These are phyloP conservation scores for Coelastrella sp. DNA, from an alignment of 139 green algal genomes.

Conservation along the genomic window DNA sequence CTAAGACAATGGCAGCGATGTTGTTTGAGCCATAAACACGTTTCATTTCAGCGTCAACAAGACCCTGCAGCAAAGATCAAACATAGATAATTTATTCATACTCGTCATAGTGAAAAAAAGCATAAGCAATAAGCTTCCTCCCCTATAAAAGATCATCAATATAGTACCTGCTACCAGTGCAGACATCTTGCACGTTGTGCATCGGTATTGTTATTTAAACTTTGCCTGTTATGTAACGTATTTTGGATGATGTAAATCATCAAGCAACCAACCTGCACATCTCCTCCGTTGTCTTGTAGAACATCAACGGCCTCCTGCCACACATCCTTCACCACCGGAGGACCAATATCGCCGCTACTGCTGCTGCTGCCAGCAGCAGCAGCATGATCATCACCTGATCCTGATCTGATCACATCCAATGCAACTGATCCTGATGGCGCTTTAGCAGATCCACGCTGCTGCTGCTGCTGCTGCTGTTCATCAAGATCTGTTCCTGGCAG, in stretches of 20 bases:
- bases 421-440: not conserved
- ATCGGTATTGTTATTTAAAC: too few relatives aligned
- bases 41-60: slow-evolving; percentile 49
- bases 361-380: slow-evolving; percentile 5
- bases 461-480: slow-evolving; percentile 2
- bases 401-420: not conserved
- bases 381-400: not conserved
- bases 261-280: slow-evolving; percentile 16
- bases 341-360: not conserved
- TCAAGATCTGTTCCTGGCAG: not conserved
- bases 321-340: slow-evolving; percentile 36
- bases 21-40: slow-evolving; percentile 38
- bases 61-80: not conserved
- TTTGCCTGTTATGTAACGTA: too few relatives aligned
- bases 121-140: too few relatives aligned
- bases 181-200: too few relatives aligned
- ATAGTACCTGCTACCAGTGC: too few relatives aligned
- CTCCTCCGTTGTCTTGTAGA: slow-evolving; percentile 6
- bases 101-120: not conserved
- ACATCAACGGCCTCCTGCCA: slow-evolving; percentile 37
- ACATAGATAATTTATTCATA: not conserved
- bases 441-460: not conserved
- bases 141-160: too few relatives aligned
- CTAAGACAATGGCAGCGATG: slow-evolving; percentile 50
- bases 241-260: too few relatives aligned